A percentile compares a stretch with the other conserved stretches of the same genome.
These are phyloP conservation scores for Scorias spongiosa DNA, from an alignment of 2,329 filamentous ascomycete species.

Conservation along the genomic window DNA sequence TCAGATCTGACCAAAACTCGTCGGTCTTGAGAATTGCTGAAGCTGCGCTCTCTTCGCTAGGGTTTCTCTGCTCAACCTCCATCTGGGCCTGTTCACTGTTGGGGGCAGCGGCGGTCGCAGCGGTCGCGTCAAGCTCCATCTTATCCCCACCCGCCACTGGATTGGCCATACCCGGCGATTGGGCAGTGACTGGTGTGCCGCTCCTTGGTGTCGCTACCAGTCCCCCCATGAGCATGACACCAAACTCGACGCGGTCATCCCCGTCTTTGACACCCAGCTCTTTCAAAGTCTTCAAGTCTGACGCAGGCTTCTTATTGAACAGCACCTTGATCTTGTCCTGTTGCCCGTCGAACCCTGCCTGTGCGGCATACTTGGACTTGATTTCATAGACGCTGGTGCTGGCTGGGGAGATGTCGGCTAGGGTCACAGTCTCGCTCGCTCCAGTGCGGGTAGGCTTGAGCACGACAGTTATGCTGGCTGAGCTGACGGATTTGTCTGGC, in stretches of 20 bases:
- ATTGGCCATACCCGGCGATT: conserved; percentile 7
- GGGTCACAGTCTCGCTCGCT: conserved; percentile 50
- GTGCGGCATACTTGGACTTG: conserved; percentile 51
- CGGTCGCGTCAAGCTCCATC: conserved; percentile 19
- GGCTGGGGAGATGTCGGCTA: conserved; percentile 41
- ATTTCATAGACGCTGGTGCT: conserved; percentile 66
- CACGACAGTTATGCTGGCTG: conserved; percentile 34
- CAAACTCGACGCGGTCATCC: conserved; percentile 53
- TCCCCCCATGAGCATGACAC: conserved; percentile 73
- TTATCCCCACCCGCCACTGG: conserved; percentile 12
- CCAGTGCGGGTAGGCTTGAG: conserved; percentile 63
- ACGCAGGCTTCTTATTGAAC: conserved; percentile 71
- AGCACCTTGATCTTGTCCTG: conserved; percentile 75
- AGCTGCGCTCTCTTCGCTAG: conserved; percentile 16
- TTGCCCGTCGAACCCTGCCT: conserved; percentile 40
- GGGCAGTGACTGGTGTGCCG: conserved; percentile 24
- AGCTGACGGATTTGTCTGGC: conserved; percentile 26
- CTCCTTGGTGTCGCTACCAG: conserved; percentile 19
- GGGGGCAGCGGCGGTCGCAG: conserved; percentile 6
- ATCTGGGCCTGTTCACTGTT: conserved; percentile 16
- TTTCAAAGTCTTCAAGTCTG: conserved; percentile 60
- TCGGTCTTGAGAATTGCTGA: conserved; percentile 48
- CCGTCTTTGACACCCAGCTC: conserved; percentile 42
- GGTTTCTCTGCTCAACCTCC: conserved; percentile 31
- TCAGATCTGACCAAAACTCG: conserved; percentile 76